Evolutionary conservation across 202 grass and related monocot species (phyloP).

Genomic region (Carex sylvatica): DNA sequence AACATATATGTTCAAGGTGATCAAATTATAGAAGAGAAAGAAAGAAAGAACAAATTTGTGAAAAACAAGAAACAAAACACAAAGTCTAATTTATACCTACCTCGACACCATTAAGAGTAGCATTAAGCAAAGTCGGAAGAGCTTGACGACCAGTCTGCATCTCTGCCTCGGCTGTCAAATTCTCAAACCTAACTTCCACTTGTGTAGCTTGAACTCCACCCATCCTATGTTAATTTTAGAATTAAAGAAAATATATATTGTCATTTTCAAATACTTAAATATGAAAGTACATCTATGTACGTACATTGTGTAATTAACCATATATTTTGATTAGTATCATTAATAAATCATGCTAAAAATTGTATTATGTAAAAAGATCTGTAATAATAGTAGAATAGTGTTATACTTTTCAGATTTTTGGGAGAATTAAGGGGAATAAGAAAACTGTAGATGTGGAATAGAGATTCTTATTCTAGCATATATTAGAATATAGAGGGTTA

Average conservation of each 20-base stretch:
- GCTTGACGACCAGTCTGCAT: slow-evolving; percentile 43
- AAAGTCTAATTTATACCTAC: slow-evolving; percentile 21
- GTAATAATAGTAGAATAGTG: too few relatives aligned
- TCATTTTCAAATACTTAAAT: not conserved
- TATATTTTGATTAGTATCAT: not conserved
- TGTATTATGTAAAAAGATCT: too few relatives aligned
- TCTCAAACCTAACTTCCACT: slow-evolving; percentile 72
- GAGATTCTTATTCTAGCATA: too few relatives aligned
- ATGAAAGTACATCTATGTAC: not conserved
- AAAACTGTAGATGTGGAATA: too few relatives aligned
- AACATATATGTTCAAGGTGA: too few relatives aligned
- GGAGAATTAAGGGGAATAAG: too few relatives aligned
- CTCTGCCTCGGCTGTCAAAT: slow-evolving; percentile 61
- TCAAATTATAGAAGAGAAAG: too few relatives aligned
- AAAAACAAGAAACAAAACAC: not conserved
- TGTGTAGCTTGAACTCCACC: slow-evolving; percentile 41
- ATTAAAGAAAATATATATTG: slow-evolving; percentile 5
- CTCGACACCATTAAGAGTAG: slow-evolving; percentile 54
- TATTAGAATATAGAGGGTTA: too few relatives aligned
- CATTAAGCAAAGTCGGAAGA: slow-evolving; percentile 75
- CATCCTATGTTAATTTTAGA: slow-evolving; percentile 20
- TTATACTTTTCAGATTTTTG: too few relatives aligned
- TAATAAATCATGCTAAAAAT: too few relatives aligned
- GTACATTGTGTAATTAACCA: too few relatives aligned
- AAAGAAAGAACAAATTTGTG: not conserved